Conservation (phyloP, 805 yeast genomes). For the Wickerhamomyces rabaulensis region DNA sequence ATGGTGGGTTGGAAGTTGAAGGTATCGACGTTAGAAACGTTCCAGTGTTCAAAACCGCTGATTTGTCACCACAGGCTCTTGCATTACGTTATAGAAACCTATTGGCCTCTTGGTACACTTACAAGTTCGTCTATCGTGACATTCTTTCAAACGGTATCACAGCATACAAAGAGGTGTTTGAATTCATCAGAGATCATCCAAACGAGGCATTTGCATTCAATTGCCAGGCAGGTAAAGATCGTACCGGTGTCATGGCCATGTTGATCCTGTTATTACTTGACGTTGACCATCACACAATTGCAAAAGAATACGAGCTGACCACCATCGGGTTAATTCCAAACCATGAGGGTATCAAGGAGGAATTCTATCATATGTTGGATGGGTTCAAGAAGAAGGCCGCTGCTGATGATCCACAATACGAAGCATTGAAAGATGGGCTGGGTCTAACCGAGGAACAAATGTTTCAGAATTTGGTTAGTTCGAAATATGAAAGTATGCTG, state of each 20-base stretch:
- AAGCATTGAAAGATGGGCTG: constrained; percentile 4
- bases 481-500: constrained; percentile 67
- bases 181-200: constrained; percentile 49
- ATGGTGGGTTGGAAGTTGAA: constrained; percentile 39
- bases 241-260: constrained; percentile 75
- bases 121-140: constrained; percentile 55
- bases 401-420: constrained; percentile 1
- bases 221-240: constrained; percentile 84
- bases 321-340: constrained; percentile 56
- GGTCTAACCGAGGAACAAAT: constrained; percentile 37
- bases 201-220: constrained; percentile 55
- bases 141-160: constrained; percentile 45
- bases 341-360: constrained; percentile 15
- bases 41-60: constrained; percentile 51
- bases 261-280: constrained; percentile 57
- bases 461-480: constrained; percentile 53
- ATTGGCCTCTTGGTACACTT: constrained; percentile 56
- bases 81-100: constrained; percentile 50
- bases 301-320: constrained; percentile 76
- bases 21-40: constrained; percentile 45
- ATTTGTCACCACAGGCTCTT: constrained; percentile 60
- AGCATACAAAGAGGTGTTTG: constrained; percentile 46
- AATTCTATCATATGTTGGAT: constrained; percentile 18
- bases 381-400: constrained; percentile 3
- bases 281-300: constrained; percentile 58